A percentile compares a stretch with the other conserved stretches of the same genome.
These are phyloP conservation scores for Elongisporangium anandrum DNA, from an alignment of 352 stramenopile genomes.

Conservation along the genomic window DNA sequence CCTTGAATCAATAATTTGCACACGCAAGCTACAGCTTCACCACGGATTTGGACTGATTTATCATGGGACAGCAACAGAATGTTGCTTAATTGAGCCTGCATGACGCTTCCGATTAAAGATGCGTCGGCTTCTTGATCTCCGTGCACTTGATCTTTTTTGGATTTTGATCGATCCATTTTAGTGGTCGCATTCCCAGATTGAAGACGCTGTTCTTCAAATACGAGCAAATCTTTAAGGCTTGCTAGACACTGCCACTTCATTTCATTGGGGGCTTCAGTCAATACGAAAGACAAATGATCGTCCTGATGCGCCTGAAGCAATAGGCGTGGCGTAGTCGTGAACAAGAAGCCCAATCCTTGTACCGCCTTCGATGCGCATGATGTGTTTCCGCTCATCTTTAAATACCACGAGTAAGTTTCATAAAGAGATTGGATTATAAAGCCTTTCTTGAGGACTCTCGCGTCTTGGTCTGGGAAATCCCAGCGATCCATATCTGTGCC, in stretches of 20 bases:
- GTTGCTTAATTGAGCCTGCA: conserved; percentile 77
- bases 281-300: conserved; percentile 41
- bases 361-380: conserved; percentile 66
- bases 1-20: conserved; percentile 68
- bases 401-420: conserved; percentile 43
- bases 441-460: conserved; percentile 40
- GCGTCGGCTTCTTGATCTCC: conserved; percentile 85
- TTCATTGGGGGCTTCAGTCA: conserved; percentile 34
- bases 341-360: conserved; percentile 80
- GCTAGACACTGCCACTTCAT: conserved; percentile 62
- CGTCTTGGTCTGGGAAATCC: conserved; percentile 16
- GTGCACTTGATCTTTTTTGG: conserved; percentile 71
- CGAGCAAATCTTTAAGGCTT: conserved; percentile 71
- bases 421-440: conserved; percentile 61
- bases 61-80: conserved; percentile 49
- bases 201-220: conserved; percentile 65
- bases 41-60: conserved; percentile 57
- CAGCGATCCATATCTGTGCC: conserved; percentile 60
- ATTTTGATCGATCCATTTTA: conserved; percentile 48
- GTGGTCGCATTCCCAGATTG: conserved; percentile 38
- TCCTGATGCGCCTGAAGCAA: conserved; percentile 77
- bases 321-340: conserved; percentile 54
- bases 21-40: conserved; percentile 65
- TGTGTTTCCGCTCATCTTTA: conserved; percentile 36
- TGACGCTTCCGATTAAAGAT: conserved; percentile 81